Conservation (phyloP, 2,329 filamentous ascomycete species). For the Albifimbria verrucaria region DNA sequence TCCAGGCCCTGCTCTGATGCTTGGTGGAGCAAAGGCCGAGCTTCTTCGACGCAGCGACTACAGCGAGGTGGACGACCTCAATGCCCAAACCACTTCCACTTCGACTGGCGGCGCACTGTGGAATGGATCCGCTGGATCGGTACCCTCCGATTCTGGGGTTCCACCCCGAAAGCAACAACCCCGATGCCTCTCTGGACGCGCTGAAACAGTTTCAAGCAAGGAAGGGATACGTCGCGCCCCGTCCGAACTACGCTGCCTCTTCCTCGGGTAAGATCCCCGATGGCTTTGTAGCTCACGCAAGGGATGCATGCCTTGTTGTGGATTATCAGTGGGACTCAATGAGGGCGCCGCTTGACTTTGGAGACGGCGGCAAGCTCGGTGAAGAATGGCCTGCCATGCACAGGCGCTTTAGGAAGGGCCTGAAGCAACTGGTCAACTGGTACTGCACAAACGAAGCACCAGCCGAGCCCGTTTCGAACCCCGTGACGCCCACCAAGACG, state of each 20-base stretch:
- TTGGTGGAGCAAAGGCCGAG: slow-evolving; percentile 84
- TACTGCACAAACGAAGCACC: slow-evolving; percentile 60
- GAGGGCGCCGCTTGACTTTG: slow-evolving; percentile 74
- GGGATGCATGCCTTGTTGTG: slow-evolving; percentile 80
- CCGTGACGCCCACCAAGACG: slow-evolving; percentile 16
- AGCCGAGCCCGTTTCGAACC: slow-evolving; percentile 46
- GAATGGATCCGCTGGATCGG: slow-evolving; percentile 25
- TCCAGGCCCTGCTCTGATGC: slow-evolving; percentile 80
- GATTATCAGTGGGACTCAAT: slow-evolving; percentile 98
- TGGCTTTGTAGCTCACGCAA: slow-evolving; percentile 86
- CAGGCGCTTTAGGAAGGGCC: slow-evolving; percentile 75
- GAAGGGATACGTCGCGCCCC: slow-evolving; percentile 67
- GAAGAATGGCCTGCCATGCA: slow-evolving; percentile 99
- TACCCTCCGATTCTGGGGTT: slow-evolving; percentile 13
- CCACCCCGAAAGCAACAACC: not conserved
- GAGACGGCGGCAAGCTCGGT: slow-evolving; percentile 79
- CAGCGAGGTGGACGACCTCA: slow-evolving; percentile 36
- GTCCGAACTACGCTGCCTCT: slow-evolving; percentile 80
- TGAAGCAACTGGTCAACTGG: slow-evolving; percentile 79
- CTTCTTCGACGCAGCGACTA: slow-evolving; percentile 74
- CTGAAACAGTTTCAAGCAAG: slow-evolving; percentile 8
- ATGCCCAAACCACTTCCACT: slow-evolving; percentile 16
- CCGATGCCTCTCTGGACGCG: slow-evolving; percentile 4
- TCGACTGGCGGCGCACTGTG: slow-evolving; percentile 25
- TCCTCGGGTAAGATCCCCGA: slow-evolving; percentile 76